A percentile compares a stretch with the other conserved stretches of the same genome.
These are phyloP conservation scores for Penicillium thymicola DNA, from an alignment of 2,329 filamentous ascomycete genomes.

Conservation along the genomic window DNA sequence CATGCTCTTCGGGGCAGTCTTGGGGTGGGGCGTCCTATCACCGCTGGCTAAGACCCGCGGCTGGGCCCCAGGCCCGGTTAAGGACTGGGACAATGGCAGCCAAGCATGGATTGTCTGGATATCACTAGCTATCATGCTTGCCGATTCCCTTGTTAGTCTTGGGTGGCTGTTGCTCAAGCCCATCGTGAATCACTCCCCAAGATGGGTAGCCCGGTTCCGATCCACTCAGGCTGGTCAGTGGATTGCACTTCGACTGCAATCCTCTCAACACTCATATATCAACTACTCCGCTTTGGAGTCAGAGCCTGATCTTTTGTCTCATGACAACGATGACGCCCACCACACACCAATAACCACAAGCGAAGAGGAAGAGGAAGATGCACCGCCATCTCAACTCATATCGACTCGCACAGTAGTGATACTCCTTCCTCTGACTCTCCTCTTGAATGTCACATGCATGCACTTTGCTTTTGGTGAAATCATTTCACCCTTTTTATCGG, in stretches of 20 bases:
- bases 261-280: slow-evolving; percentile 26
- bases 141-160: slow-evolving; percentile 85
- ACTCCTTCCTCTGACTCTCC: slow-evolving; percentile 72
- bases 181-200: slow-evolving; percentile 49
- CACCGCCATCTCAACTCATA: slow-evolving; percentile 78
- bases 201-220: slow-evolving; percentile 29
- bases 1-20: slow-evolving; percentile 84
- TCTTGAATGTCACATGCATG: slow-evolving; percentile 77
- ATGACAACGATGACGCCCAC: slow-evolving; percentile 2
- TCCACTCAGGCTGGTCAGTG: slow-evolving; percentile 29
- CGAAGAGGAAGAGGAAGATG: slow-evolving; percentile 63
- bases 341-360: neutral
- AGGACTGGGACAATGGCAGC: slow-evolving; percentile 86
- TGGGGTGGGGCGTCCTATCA: slow-evolving; percentile 89
- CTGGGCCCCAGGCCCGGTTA: slow-evolving; percentile 85
- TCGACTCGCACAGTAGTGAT: slow-evolving; percentile 66
- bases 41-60: slow-evolving; percentile 79
- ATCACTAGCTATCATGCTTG: slow-evolving; percentile 92
- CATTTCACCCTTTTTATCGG: slow-evolving; percentile 72
- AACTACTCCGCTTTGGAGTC: slow-evolving; percentile 31
- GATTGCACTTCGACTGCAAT: slow-evolving; percentile 23
- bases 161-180: slow-evolving; percentile 71
- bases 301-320: neutral
- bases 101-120: slow-evolving; percentile 99
- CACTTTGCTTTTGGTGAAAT: slow-evolving; percentile 78